phyloP scores from a whole-genome alignment of 805 yeast species.

The Priceomyces fermenticarens region DNA sequence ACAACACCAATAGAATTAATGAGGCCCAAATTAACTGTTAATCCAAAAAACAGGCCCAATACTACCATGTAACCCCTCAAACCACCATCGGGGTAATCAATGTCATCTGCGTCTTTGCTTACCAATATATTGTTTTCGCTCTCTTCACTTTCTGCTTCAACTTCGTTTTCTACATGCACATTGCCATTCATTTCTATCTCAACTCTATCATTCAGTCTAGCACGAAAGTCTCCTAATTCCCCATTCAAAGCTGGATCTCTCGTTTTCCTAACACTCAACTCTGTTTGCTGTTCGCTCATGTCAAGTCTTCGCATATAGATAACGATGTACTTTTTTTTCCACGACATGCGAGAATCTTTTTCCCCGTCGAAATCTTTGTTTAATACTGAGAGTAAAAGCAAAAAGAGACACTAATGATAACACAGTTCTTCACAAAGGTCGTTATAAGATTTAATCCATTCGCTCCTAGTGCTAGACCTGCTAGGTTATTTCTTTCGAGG shows the following conservation, averaged over 20 bases:
- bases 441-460: conserved; percentile 78
- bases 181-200: background rate
- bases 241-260: no score
- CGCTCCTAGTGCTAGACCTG: conserved; percentile 68
- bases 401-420: conserved; percentile 58
- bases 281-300: no score
- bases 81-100: conserved; percentile 49
- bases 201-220: no score
- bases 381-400: background rate
- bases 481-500: conserved; percentile 74
- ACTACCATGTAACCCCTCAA: conserved; percentile 52
- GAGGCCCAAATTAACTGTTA: conserved; percentile 52
- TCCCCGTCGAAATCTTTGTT: background rate
- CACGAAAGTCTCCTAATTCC: no score
- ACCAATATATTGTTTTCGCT: background rate
- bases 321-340: no score
- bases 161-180: background rate
- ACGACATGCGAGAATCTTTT: no score
- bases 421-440: conserved; percentile 81
- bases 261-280: no score
- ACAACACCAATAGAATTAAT: conserved; percentile 61
- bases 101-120: conserved; percentile 1
- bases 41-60: conserved; percentile 57
- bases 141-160: background rate
- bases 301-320: no score